Evolutionary conservation across 2,329 filamentous ascomycete genomes (phyloP), one percentile per base, ranked within the genome.

Genomic region (Aplosporella prunicola): DNA sequence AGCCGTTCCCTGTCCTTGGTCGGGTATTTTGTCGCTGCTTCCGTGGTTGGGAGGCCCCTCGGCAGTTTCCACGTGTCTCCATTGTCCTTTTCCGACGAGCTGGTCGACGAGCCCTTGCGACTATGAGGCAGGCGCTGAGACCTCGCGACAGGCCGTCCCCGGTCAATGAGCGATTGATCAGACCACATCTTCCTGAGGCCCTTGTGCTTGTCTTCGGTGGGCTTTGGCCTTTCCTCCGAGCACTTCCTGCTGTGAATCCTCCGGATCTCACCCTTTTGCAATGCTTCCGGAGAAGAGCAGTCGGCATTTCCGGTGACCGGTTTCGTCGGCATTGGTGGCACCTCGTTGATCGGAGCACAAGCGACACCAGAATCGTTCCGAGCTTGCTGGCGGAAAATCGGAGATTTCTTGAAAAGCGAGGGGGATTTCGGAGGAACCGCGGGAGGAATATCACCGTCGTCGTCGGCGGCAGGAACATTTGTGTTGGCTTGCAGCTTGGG

Each of bases 351-450:
- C 5, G 14, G 23, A 9, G 30, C 13, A 14, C 16, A 16, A 5
- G 22, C 30, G 13, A 28, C 34, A 18, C 29, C 37, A 13, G 30
- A 36, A 32, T 39, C 37, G 11, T 33, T 39, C 30, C 37, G 22
- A 6, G 31, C 17, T 8, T 27, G 50, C 22, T 51, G 46, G 6
- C 55, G 48, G 30, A 55, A 56, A 5, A 51, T 44, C 13, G 57
- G 58, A 2, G 56, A 61, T 40, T 50, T 59, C 40, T 51, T 52
- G 39, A 56, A 55, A 20, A 50, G 30, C 11, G 47, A 43, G 11
- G 58, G 54, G 7, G 56, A 60, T 42, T 61, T 61, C 4, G 58
- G 58, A 4, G 58, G 58, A 16, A 60, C 57, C 40, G 53, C 44
- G 10, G 58, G 58, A 8, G 51, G 56, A 8, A 49, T 36, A 13